Evolutionary conservation across 2,329 filamentous ascomycete species (phyloP), one percentile per base, ranked within the genome.

Genomic region (Diaporthe sp.): DNA sequence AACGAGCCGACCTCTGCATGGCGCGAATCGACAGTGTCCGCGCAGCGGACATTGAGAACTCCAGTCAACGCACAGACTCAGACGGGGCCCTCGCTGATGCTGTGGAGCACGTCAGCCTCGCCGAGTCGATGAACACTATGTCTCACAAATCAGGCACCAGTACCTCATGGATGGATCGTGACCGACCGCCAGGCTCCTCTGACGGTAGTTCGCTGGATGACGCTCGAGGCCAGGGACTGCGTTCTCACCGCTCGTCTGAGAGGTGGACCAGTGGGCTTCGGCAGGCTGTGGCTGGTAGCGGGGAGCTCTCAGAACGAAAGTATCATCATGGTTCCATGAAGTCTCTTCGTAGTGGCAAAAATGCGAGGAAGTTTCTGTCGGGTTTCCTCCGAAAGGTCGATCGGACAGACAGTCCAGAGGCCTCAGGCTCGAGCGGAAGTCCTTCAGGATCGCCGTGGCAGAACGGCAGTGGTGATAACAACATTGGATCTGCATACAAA

Each of bases 1-100:
- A 82, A 71, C 87, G 88, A 9, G 85, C 89, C 1, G 85, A 89
- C 55, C 84, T 85, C 3, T 91, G 89, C 76, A 85, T 89, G 55
- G 84, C 85, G 19, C 86, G 85, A 69, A 83, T 90, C 6, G 87
- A 90, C 72, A 80, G 82, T 3, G 79, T 85, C 10, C 87, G 87
- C 5, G 81, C 81, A 28, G 81, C 81, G 19, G 86, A 87, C 19
- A 79, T 78, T 25, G 80, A 76, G n/a, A 69, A 69, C n/a, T 33
- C 80, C 8, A 82, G 81, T n/a, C 77, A 82, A 19, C 70, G 75
- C 28, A 80, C 80, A 28, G 79, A 83, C 35, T 71, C 74, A 6
- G 60, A 77, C 2, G 76, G 77, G 10, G 78, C 77, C 33, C 74
- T 89, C 1, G 82, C 84, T 10, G 88, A 90, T n/a, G 83, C 84